Percentiles rank a stretch among this genome's conserved stretches.
phyloP scores from a whole-genome alignment of 73 alveolate species.

The Paramecium pentaurelia region DNA sequence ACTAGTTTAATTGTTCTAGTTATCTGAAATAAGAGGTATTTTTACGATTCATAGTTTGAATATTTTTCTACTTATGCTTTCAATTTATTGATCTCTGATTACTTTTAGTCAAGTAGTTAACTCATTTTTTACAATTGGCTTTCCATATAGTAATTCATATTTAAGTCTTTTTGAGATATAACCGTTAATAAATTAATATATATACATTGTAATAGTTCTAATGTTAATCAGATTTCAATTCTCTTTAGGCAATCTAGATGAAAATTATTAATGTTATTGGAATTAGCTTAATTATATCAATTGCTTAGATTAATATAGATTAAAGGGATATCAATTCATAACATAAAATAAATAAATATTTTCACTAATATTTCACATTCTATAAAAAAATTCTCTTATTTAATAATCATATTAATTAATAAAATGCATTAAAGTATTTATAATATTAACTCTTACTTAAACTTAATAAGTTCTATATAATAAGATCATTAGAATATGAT shows the following conservation, averaged over 20 bases:
- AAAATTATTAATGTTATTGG: background rate
- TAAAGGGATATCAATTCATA: background rate
- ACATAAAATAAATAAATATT: too few species aligned
- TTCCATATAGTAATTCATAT: background rate
- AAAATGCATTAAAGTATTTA: too few species aligned
- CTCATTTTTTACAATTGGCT: background rate
- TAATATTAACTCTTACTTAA: too few species aligned
- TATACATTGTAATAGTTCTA: background rate
- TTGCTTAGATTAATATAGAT: background rate
- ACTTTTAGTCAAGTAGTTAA: background rate
- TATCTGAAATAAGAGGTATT: background rate
- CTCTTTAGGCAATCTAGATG: background rate
- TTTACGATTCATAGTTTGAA: background rate
- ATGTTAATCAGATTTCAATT: background rate
- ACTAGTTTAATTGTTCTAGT: background rate
- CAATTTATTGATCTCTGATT: background rate
- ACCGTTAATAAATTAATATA: conserved; percentile 10
- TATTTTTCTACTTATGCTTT: background rate
- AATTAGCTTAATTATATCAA: background rate
- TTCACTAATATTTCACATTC: background rate
- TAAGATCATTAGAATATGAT: background rate
- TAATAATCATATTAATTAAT: too few species aligned
- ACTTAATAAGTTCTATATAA: background rate
- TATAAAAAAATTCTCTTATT: too few species aligned
- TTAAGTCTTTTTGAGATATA: background rate